Conservation (phyloP, 75 land plant species). For the Cunninghamia lanceolata region DNA sequence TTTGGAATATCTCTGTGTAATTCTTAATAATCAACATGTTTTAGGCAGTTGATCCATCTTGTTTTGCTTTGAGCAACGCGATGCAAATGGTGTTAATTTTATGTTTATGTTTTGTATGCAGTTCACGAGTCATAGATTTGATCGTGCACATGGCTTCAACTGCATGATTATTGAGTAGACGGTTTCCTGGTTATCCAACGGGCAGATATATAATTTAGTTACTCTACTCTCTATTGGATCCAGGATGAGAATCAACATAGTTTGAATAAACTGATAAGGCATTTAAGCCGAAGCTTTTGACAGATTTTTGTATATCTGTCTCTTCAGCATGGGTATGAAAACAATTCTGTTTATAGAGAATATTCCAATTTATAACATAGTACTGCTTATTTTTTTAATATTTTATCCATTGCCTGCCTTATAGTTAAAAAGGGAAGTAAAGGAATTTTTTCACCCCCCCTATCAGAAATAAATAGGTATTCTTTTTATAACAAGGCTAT, state of each 20-base stretch:
- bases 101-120: slow-evolving; percentile 35
- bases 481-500: neutral
- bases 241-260: neutral
- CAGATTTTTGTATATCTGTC: neutral
- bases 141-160: slow-evolving; percentile 57
- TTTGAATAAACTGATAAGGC: neutral
- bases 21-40: neutral
- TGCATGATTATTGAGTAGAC: neutral
- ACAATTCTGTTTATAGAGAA: neutral
- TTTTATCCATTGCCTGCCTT: neutral
- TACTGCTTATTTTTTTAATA: neutral
- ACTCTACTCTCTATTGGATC: neutral
- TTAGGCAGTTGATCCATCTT: neutral
- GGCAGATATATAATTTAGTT: neutral
- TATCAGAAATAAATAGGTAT: neutral
- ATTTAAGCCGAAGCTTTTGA: neutral
- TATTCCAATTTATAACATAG: neutral
- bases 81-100: neutral
- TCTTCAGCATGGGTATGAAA: neutral
- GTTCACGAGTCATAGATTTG: slow-evolving; percentile 76
- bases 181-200: neutral
- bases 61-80: neutral
- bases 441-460: neutral
- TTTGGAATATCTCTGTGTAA: neutral
- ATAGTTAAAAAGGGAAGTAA: neutral